Evolutionary conservation across 257 asterid species (phyloP), one percentile per base, ranked within the genome.

Genomic region (Lavandula angustifolia): DNA sequence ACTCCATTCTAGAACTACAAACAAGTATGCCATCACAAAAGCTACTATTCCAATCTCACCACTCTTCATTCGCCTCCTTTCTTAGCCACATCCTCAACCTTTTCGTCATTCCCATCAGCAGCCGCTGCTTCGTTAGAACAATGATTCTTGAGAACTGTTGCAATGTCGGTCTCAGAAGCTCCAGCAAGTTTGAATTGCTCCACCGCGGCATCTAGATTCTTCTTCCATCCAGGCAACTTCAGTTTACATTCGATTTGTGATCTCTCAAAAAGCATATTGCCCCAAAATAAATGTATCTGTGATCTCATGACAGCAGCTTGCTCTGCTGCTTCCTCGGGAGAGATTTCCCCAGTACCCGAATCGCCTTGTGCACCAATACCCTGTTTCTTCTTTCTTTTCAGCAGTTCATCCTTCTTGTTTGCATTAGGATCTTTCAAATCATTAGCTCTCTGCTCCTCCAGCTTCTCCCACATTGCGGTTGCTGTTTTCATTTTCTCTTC

Each of bases 271-370:
- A 85, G 95, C 99, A 94, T 85, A 58, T 94, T 94, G 40, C 99
- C 97, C 97, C 97, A 87, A 68, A 86, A 94, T 11, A 94, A 67
- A 76, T 92, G 96, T 73, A 92, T 92, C 44, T 94, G 97, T 2
- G 97, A 87, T 75, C 94, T 81, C 97, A 92, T 92, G 29, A 84
- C 87, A 7, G 95, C 90, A 58, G 89, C 96, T 70, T 92, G 95
- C 73, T 89, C 96, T 18, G 85, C 87, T 9, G 83, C 90, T 79
- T 89, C 97, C 42, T 82, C 95, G 7, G 96, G 75, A 1, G 95
- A 66, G 46, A 79, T 73, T 64, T 85, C 96, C 40, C 58, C 80
- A 40, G 60, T 3, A 64, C 74, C 80, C 3, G 84, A 63, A 72
- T 85, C 95, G 50, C 81, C 81, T 70, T 81, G 89, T 9, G 50